Percentiles rank a stretch among this genome's conserved stretches.
Evolutionary conservation across 345 rosid genomes (phyloP).

Genomic region (Microcos paniculata): DNA sequence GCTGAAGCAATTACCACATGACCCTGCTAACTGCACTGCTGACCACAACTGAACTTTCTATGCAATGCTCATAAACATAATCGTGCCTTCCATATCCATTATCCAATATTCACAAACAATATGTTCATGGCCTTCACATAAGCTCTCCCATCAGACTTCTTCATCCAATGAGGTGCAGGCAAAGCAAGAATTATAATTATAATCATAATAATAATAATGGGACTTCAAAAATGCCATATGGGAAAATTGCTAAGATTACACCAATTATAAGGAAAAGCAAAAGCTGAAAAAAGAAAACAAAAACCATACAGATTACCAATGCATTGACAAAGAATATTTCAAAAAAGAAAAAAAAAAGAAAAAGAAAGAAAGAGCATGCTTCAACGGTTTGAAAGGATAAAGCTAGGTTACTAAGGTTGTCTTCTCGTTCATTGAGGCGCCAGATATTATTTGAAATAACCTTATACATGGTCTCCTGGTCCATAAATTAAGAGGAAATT

Average conservation of each 20-base stretch:
- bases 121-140: conserved; percentile 6
- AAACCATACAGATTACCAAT: background rate
- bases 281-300: background rate
- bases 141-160: conserved; percentile 13
- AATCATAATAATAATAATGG: background rate
- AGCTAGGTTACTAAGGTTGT: conserved; percentile 14
- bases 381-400: conserved; percentile 11
- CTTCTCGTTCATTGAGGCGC: conserved; percentile 23
- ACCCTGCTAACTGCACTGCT: background rate
- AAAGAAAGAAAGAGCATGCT: background rate
- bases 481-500: background rate
- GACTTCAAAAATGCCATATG: background rate
- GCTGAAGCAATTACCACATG: background rate
- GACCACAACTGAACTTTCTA: background rate
- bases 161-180: conserved; percentile 3
- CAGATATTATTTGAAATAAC: background rate
- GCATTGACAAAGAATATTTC: conserved; percentile 6
- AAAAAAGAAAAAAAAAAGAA: background rate
- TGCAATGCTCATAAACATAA: background rate
- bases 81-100: conserved; percentile 15
- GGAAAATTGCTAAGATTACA: background rate
- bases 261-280: background rate
- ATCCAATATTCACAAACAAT: background rate
- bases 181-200: no score
- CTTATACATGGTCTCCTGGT: background rate